A percentile compares a stretch with the other conserved stretches of the same genome.
These are phyloP conservation scores for Trichoderma harzianum DNA, from an alignment of 2,329 filamentous ascomycete genomes.

Conservation along the genomic window DNA sequence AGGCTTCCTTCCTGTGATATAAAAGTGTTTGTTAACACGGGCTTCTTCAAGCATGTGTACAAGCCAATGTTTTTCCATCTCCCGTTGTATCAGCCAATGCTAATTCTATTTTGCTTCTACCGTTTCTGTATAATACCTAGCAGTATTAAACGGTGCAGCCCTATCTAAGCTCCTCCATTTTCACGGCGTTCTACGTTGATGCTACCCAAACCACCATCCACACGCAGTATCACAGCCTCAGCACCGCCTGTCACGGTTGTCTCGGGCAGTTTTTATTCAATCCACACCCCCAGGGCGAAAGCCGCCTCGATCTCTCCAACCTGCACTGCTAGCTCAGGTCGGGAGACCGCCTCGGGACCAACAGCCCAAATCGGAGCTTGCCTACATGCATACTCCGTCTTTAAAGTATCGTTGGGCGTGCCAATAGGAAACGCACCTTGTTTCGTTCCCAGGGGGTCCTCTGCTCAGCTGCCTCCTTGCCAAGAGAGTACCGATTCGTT, in stretches of 20 bases:
- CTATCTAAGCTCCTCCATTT: background rate
- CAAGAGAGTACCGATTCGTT: background rate
- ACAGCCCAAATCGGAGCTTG: background rate
- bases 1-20: background rate
- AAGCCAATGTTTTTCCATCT: background rate
- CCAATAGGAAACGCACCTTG: background rate
- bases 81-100: background rate
- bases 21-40: background rate
- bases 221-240: background rate
- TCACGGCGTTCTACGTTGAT: background rate
- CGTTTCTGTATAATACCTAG: background rate
- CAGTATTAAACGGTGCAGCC: background rate
- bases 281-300: background rate
- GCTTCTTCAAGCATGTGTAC: background rate
- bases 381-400: background rate
- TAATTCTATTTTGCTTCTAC: background rate
- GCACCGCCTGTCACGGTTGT: background rate
- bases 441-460: background rate
- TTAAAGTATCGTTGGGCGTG: background rate
- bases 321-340: slow-evolving; percentile 31
- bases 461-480: background rate
- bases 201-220: background rate
- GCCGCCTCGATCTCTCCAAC: slow-evolving; percentile 27
- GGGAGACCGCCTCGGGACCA: slow-evolving; percentile 12
- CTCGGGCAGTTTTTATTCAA: background rate